Base-by-base conservation (phyloP, 495 filamentous ascomycete species). In the Tuber melanosporum region DNA sequence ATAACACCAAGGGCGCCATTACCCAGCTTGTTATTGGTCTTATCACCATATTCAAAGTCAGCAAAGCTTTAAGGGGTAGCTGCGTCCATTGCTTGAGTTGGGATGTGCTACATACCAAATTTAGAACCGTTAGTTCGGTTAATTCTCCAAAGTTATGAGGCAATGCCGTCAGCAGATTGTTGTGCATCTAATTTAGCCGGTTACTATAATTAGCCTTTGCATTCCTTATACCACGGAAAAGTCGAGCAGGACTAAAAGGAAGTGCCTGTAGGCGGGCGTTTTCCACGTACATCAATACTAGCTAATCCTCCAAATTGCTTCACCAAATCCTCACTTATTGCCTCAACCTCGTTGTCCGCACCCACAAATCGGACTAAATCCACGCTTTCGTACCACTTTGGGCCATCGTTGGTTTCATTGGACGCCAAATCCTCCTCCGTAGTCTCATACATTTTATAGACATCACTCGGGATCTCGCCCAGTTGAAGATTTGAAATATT, bases 321-420 rank as follows among this genome's bases (percentile, higher is more conserved):
- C 10, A 91, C 92, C 19, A 93, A 85, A 1, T 86, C 83, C 69
- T 95, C 92, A 26, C 88, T 85, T 43, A 99, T 87, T 47, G 87
- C 85, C 80, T 91, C 89, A 74, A 99, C 82, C 82, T 98, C 94
- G 83, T 99, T 98, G 83, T 98, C 94, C 19, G 95, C 94, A 46
- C 92, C 94, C 79, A 94, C 90, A 71, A 99, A 89, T 74, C 92
- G 90, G 14, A 91, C 91, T n/a, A 99, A 86, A 83, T 98, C 96
- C 20, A 99, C 94, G 74, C 91, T 91, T 85, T 98, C 95, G 44
- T 94, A 94, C 95, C 95, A 99, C 69, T 91, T 88, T 32, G 89
- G 86, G 45, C 86, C 88, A 47, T 86, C 76, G n/a, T 85, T 79
- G 71, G 87, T 87, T 57, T 87, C 83, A 42, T 87, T 82, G 3